A percentile compares a stretch with the other conserved stretches of the same genome.
These are phyloP conservation scores for Umbelopsis isabellina DNA, from an alignment of 192 early-diverging fungal genomes.

Conservation along the genomic window DNA sequence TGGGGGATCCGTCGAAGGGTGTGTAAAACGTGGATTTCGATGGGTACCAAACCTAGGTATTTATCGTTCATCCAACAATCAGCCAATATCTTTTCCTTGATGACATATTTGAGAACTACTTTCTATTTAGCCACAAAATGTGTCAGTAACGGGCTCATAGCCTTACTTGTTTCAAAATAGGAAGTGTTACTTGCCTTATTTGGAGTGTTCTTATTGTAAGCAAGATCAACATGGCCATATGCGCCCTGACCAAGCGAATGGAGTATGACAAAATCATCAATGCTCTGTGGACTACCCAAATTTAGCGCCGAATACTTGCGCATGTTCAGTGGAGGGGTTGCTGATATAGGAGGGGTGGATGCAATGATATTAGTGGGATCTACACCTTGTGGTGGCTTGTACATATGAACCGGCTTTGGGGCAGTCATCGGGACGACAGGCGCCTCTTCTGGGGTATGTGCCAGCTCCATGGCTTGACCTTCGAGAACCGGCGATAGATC, in stretches of 20 bases:
- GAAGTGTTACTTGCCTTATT: constrained; percentile 40
- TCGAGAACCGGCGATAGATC: not conserved
- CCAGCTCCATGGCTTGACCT: not conserved
- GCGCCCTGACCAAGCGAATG: constrained; percentile 66
- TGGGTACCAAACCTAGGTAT: constrained; percentile 62
- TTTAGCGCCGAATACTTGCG: constrained; percentile 39
- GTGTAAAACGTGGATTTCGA: constrained; percentile 74
- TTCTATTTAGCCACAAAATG: constrained; percentile 29
- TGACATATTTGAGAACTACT: constrained; percentile 68
- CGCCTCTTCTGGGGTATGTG: constrained; percentile 13
- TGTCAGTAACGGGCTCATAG: constrained; percentile 11
- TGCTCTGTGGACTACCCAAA: constrained; percentile 33
- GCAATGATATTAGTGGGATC: constrained; percentile 18
- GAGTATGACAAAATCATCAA: constrained; percentile 62
- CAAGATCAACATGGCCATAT: constrained; percentile 68
- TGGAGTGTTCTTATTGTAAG: constrained; percentile 47
- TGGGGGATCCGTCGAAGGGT: constrained; percentile 54
- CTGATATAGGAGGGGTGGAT: not conserved
- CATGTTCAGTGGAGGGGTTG: constrained; percentile 29
- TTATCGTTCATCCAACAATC: constrained; percentile 67
- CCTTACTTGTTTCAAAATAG: not conserved
- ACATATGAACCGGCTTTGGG: constrained; percentile 6
- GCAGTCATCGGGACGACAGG: constrained; percentile 2
- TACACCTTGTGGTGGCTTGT: not conserved
- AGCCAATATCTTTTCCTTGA: constrained; percentile 62